A percentile compares a stretch with the other conserved stretches of the same genome.
Evolutionary conservation across 768 basidiomycete genomes (phyloP).

Genomic region (Amanita muscaria): DNA sequence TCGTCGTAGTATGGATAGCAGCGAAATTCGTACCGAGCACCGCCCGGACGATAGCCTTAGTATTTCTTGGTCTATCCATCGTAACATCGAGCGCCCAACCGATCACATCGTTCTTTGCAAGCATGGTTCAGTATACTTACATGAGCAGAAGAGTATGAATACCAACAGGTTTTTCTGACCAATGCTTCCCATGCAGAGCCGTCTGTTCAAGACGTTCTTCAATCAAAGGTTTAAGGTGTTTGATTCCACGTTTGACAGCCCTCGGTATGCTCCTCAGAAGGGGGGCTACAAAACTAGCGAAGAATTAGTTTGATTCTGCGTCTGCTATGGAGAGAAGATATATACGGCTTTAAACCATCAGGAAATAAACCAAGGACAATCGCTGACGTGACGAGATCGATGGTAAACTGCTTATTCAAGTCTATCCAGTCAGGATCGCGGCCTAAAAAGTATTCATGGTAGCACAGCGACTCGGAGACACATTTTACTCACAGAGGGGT

Average conservation of each 20-base stretch:
- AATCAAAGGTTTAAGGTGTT: constrained; percentile 21
- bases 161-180: constrained; percentile 23
- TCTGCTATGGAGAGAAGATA: not conserved
- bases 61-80: no score
- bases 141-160: constrained; percentile 9
- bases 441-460: constrained; percentile 14
- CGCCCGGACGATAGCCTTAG: no score
- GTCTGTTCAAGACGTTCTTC: constrained; percentile 19
- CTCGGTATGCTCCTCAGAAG: constrained; percentile 12
- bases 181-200: constrained; percentile 18
- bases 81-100: no score
- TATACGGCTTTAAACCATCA: constrained; percentile 15
- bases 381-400: constrained; percentile 13
- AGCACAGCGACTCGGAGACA: constrained; percentile 19
- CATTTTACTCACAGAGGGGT: no score
- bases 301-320: not conserved
- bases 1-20: no score
- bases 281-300: constrained; percentile 12
- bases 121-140: constrained; percentile 26
- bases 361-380: constrained; percentile 19
- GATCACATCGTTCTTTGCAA: no score
- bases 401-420: constrained; percentile 14
- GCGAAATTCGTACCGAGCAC: no score
- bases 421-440: no score
- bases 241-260: constrained; percentile 11